Evolutionary conservation across 1,284 basidiomycete species (phyloP).

Genomic region (Trametes pubescens): DNA sequence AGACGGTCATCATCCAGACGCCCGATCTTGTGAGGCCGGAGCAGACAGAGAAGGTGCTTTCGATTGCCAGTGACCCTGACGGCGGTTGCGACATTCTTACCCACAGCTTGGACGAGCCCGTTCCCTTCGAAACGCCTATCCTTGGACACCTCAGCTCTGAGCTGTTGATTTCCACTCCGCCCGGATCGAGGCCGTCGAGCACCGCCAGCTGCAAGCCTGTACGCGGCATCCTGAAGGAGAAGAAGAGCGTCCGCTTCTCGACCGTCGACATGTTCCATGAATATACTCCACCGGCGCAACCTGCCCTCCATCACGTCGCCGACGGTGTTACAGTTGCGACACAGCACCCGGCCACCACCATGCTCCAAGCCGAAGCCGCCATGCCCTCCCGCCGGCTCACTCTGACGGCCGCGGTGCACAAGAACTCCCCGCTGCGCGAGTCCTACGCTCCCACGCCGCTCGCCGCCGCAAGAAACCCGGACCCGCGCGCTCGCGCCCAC

Average conservation of each 20-base stretch:
- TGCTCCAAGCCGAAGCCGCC: constrained; percentile 11
- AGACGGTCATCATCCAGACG: constrained; percentile 45
- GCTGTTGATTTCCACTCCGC: constrained; percentile 24
- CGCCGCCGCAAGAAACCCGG: constrained; percentile 1
- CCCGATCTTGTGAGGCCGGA: constrained; percentile 25
- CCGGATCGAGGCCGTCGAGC: constrained; percentile 33
- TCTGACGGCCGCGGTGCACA: constrained; percentile 16
- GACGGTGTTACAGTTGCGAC: constrained; percentile 10
- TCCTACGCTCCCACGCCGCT: constrained; percentile 14
- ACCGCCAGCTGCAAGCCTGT: constrained; percentile 39
- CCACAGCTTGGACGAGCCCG: constrained; percentile 30
- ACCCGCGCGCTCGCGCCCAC: constrained; percentile 15
- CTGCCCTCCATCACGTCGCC: not conserved
- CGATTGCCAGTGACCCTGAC: constrained; percentile 23
- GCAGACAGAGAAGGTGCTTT: constrained; percentile 19
- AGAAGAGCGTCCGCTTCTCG: constrained; percentile 48
- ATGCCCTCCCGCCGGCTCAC: constrained; percentile 11
- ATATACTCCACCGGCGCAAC: constrained; percentile 18
- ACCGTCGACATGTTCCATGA: constrained; percentile 40
- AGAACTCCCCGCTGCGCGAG: constrained; percentile 28
- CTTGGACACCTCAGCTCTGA: not conserved
- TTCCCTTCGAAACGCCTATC: constrained; percentile 37
- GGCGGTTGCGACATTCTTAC: constrained; percentile 12
- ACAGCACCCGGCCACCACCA: not conserved
- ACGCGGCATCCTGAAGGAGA: constrained; percentile 47